Evolutionary conservation across 2,329 filamentous ascomycete genomes (phyloP).

Genomic region (Xylaria hypoxylon): DNA sequence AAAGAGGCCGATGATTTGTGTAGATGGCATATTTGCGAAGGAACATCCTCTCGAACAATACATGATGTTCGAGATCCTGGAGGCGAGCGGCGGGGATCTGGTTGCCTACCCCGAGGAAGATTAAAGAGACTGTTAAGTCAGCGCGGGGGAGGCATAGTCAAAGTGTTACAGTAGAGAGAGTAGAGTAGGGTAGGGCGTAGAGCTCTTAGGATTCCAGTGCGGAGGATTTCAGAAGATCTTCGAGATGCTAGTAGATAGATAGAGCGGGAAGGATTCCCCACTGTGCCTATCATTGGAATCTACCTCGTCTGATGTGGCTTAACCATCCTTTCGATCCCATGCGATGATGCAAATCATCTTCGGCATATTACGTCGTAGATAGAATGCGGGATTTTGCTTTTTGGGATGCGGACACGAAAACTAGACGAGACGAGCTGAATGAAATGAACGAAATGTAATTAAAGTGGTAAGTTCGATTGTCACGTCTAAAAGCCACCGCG

Average conservation of each 20-base stretch:
- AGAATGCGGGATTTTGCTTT: too few relatives aligned
- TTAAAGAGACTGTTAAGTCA: neutral
- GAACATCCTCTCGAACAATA: slow-evolving; percentile 13
- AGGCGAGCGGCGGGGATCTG: neutral
- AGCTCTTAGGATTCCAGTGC: neutral
- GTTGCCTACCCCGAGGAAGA: neutral
- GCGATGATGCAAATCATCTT: too few relatives aligned
- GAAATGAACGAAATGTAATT: too few relatives aligned
- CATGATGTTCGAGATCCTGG: slow-evolving; percentile 11
- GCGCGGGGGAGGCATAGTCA: neutral
- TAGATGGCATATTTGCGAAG: neutral
- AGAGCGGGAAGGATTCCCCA: slow-evolving; percentile 23
- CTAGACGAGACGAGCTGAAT: too few relatives aligned
- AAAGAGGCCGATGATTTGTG: neutral
- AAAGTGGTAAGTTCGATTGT: too few relatives aligned
- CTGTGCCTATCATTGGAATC: neutral
- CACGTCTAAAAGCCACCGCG: too few relatives aligned
- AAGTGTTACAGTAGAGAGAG: neutral
- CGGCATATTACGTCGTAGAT: too few relatives aligned
- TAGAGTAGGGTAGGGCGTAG: neutral
- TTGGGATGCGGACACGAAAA: too few relatives aligned
- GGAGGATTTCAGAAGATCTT: neutral
- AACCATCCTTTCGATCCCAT: too few relatives aligned
- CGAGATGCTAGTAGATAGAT: neutral
- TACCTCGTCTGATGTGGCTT: neutral